Evolutionary conservation across 495 filamentous ascomycete genomes (phyloP), one percentile per base, ranked within the genome.

Genomic region (Oleoguttula mirabilis): DNA sequence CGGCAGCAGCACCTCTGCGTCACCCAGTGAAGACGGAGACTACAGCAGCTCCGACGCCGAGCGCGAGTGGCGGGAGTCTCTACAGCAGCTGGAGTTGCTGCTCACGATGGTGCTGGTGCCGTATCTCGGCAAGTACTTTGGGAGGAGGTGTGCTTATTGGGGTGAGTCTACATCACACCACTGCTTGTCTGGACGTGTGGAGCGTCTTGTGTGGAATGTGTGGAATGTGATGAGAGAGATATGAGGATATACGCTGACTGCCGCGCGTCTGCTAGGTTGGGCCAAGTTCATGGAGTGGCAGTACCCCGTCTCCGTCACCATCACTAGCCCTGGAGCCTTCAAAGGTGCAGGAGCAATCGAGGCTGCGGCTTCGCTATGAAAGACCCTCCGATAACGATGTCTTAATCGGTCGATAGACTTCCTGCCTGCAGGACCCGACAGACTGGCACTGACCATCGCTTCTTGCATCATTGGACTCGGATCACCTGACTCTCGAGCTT

Each of bases 101-200:
- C 58, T 95, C 57, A 88, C 79, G 6, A 92, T 98, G 84, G 82
- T 96, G 14, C 56, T 94, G 51, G 80, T 96, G 27, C 90, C 90
- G 14, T 94, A 88, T 58, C 63, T 85, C 38, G 90, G 90, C 16
- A 96, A 94, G 60, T 95, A 85, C 61, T 68, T 95, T 52, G 90
- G 90, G 28, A 70, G 90, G 60, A 85, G 78, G 63, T 92, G 84
- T 67, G 90, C 90, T 38, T 96, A 95, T 63, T 95, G 86, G 86
- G 80, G 90, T 96, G 60, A 55, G 80, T 73, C 5, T 3, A 4
- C 22, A 20, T n/a, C 19, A 10, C n/a, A n/a, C n/a, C n/a, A n/a
- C n/a, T n/a, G 2, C 21, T n/a, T 22, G 27, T 11, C 14, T 1
- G 15, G 25, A 14, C 11, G 10, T 21, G 20, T 16, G 5, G 63